These are phyloP conservation scores for Thuidium tamariscinum DNA, from an alignment of 225 moss, liverwort and hornwort species.

Conservation along the genomic window DNA sequence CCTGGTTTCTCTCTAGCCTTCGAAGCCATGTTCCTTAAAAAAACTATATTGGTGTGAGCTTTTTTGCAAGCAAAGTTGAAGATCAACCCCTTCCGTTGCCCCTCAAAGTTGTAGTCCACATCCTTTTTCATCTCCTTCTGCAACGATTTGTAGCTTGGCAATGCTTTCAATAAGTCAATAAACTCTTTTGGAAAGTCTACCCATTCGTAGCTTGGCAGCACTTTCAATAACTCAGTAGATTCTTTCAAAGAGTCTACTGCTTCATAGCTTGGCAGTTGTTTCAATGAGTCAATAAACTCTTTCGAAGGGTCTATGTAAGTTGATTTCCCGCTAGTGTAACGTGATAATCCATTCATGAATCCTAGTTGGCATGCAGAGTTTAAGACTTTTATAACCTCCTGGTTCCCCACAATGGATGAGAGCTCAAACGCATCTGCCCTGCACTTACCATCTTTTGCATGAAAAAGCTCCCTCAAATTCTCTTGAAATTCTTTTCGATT, in stretches of 20 bases:
- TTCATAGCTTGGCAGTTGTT: too few species aligned
- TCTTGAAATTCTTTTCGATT: not conserved
- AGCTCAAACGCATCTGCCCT: constrained; percentile 10
- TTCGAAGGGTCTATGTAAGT: not conserved
- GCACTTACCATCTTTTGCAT: constrained; percentile 14
- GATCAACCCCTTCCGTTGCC: not conserved
- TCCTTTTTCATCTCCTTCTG: not conserved
- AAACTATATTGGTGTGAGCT: not conserved
- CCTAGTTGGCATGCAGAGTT: not conserved
- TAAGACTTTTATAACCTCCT: not conserved
- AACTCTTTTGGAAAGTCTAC: too few species aligned
- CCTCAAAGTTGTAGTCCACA: not conserved
- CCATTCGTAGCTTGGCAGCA: too few species aligned
- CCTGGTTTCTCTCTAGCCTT: not conserved
- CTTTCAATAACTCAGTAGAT: not conserved
- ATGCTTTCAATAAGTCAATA: too few species aligned
- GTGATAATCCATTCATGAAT: too few species aligned
- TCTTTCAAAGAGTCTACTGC: too few species aligned
- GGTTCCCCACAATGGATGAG: constrained; percentile 12
- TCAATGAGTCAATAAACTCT: too few species aligned
- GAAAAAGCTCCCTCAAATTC: not conserved
- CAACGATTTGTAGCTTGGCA: not conserved
- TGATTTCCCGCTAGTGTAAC: too few species aligned
- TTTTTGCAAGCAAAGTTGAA: constrained; percentile 2
- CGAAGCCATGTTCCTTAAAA: not conserved